Evolutionary conservation across 129 eudicot genomes (phyloP), one percentile per base, ranked within the genome.

Genomic region (Glebionis coronaria): DNA sequence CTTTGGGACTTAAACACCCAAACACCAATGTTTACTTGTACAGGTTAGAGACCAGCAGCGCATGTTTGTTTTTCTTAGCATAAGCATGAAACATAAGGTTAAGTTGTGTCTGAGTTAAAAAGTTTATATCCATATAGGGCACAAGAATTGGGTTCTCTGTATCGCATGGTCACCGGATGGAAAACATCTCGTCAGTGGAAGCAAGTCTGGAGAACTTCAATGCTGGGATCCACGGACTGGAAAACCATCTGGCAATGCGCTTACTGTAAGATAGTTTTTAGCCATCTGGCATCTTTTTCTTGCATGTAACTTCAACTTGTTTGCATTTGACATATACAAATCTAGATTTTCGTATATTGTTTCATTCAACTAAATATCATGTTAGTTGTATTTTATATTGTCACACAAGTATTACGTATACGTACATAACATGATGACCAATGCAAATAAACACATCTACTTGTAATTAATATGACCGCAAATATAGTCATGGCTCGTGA

Each of bases 131-230:
- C 66, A 10, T 69, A 45, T 70, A 93, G 99, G 99, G 69, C 99
- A 93, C 87, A 93, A 79, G 65, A 93, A 93, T 73, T 93, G 99
- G 97, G 99, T 93, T 61, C 97, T 93, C 18, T 93, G 84, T 80
- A 80, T 93, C 49, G 97, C 98, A 71, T 93, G 98, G 98, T 88
- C 98, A 47, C 95, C 98, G 9, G 98, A 93, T 82, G 87, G 95
- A 40, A 86, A 93, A 60, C 66, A 93, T 77, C 90, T 93, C 38
- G 92, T 93, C 40, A 93, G 98, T 84, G 98, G 98, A 61, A 93
- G 98, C 76, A 93, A 88, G 79, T 80, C 96, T 54, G 98, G 98
- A 70, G 98, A 93, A 77, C 83, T 93, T 69, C 82, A 67, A 65
- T 86, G 90, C 82, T 93, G 97, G 98, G 90, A 93, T 38, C 92